Conservation (phyloP, 2,329 filamentous ascomycete genomes). For the Sporothrix euskadiensis region DNA sequence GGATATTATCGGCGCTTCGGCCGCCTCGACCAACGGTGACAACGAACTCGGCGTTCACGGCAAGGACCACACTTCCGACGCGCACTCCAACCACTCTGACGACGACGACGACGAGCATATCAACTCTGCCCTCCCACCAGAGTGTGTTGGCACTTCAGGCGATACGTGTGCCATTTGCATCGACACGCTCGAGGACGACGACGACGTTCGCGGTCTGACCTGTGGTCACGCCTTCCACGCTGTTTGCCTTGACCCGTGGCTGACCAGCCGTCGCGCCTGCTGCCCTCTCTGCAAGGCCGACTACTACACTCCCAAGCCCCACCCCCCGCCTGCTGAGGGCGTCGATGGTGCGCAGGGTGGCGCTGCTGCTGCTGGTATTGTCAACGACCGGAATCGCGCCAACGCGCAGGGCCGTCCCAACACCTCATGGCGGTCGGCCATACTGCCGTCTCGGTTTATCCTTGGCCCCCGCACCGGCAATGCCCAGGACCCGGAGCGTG, state of each 20-base stretch:
- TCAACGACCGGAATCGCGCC: slow-evolving; percentile 43
- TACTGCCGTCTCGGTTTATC: slow-evolving; percentile 20
- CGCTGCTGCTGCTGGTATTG: slow-evolving; percentile 39
- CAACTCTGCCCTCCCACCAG: slow-evolving; percentile 75
- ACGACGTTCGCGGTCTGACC: slow-evolving; percentile 88
- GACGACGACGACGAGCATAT: slow-evolving; percentile 70
- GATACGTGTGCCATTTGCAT: slow-evolving; percentile 97
- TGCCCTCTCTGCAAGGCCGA: slow-evolving; percentile 98
- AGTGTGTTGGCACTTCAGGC: slow-evolving; percentile 77
- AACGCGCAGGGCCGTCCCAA: slow-evolving; percentile 50
- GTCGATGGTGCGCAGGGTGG: slow-evolving; percentile 31
- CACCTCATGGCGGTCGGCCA: slow-evolving; percentile 42
- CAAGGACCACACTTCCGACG: slow-evolving; percentile 35
- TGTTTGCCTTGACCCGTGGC: slow-evolving; percentile 92
- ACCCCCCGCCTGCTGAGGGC: slow-evolving; percentile 53
- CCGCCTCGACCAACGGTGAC: slow-evolving; percentile 25
- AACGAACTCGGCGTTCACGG: slow-evolving; percentile 30
- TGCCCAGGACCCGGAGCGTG: neutral
- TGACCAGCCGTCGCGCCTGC: slow-evolving; percentile 90
- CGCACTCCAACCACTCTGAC: slow-evolving; percentile 48
- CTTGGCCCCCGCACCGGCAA: slow-evolving; percentile 8
- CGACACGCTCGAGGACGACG: slow-evolving; percentile 89
- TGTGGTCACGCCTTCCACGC: slow-evolving; percentile 99
- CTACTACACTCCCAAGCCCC: slow-evolving; percentile 92
- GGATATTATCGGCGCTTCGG: neutral